Conservation (phyloP, 495 filamentous ascomycete species). For the Penicillium dipodomyicola region DNA sequence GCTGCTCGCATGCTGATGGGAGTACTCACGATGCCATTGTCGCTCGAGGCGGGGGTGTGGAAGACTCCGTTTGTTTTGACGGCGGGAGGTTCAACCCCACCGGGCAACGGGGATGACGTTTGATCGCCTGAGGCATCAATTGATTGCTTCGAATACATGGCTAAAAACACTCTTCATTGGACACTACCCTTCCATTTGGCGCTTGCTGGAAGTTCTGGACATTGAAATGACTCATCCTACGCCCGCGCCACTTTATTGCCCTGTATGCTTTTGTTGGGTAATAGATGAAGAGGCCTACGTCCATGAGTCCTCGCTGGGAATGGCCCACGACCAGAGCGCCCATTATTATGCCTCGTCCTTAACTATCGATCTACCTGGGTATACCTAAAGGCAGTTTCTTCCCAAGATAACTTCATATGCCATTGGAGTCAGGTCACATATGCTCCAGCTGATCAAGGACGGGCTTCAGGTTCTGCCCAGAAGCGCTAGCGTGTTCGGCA, state of each 20-base stretch:
- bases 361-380: no score
- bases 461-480: no score
- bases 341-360: no score
- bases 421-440: no score
- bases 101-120: constrained; percentile 44
- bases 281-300: no score
- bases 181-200: neutral
- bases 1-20: neutral
- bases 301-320: no score
- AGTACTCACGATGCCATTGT: constrained; percentile 47
- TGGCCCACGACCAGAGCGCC: no score
- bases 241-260: neutral
- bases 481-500: no score
- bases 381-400: no score
- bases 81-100: constrained; percentile 31
- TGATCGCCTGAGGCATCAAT: constrained; percentile 25
- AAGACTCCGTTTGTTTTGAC: constrained; percentile 38
- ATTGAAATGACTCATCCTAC: neutral
- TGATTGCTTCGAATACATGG: neutral
- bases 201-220: neutral
- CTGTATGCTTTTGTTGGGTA: no score
- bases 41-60: constrained; percentile 16
- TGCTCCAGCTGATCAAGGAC: no score
- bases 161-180: neutral
- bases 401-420: no score